Evolutionary conservation across 345 rosid genomes (phyloP).

Genomic region (Dimocarpus longan): DNA sequence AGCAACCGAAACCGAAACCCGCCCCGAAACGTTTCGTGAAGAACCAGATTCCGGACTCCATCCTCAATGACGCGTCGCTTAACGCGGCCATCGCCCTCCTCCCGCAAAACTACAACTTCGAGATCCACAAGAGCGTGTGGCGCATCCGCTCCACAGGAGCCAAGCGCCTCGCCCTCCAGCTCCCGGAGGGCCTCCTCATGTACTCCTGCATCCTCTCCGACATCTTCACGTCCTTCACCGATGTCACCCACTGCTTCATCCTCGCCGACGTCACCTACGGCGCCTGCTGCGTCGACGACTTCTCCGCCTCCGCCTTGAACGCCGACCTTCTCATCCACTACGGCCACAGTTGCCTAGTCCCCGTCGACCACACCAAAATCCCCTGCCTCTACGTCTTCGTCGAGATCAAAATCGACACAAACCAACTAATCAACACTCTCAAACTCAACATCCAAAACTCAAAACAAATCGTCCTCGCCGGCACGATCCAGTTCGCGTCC

Average conservation of each 20-base stretch:
- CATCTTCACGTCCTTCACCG: slow-evolving; percentile 72
- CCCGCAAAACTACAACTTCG: slow-evolving; percentile 83
- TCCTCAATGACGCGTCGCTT: slow-evolving; percentile 70
- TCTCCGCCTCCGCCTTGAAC: slow-evolving; percentile 68
- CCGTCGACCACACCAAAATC: slow-evolving; percentile 69
- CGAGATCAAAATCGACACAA: slow-evolving; percentile 74
- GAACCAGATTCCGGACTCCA: slow-evolving; percentile 82
- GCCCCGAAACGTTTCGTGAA: slow-evolving; percentile 83
- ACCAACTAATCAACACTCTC: slow-evolving; percentile 52
- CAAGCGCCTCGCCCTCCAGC: slow-evolving; percentile 79
- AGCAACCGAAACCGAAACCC: slow-evolving; percentile 37
- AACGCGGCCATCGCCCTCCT: slow-evolving; percentile 79
- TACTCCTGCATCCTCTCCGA: slow-evolving; percentile 86
- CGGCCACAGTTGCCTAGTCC: slow-evolving; percentile 93
- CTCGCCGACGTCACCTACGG: slow-evolving; percentile 93
- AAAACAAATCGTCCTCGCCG: slow-evolving; percentile 58
- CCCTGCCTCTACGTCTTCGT: slow-evolving; percentile 95
- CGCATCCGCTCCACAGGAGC: slow-evolving; percentile 62
- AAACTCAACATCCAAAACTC: slow-evolving; percentile 45
- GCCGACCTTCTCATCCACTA: slow-evolving; percentile 89
- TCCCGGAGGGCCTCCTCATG: slow-evolving; percentile 92
- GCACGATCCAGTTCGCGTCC: slow-evolving; percentile 85
- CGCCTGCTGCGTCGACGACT: slow-evolving; percentile 92
- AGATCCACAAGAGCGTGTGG: slow-evolving; percentile 86
- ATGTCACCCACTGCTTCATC: slow-evolving; percentile 67